Evolutionary conservation across 1,139 yeast genomes (phyloP), one percentile per base, ranked within the genome.

Genomic region (Wickerhamomyces sp.): DNA sequence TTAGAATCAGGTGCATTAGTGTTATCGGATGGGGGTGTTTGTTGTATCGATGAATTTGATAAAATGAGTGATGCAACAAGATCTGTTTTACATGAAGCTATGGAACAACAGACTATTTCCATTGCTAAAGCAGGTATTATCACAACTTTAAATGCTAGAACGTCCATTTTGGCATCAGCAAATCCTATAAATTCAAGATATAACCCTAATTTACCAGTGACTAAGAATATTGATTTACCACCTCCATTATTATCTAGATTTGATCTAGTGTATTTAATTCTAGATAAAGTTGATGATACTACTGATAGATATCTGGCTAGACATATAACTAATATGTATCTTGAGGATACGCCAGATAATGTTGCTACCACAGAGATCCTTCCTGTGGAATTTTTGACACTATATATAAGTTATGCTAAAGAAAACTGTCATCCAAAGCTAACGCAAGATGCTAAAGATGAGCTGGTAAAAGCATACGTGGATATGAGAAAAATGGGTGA

Each of bases 91-190:
- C 99, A 92, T 62, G 98, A 92, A 72, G 98, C 94, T 18, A 92
- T 92, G 98, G 98, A 92, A 69, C 98, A 92, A 62, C 98, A 92
- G 63, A 92, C 98, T 0, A 92, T 92, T 33, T 89, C 97, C 12
- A 88, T 92, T 54, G 98, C 98, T 31, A 92, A 92, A 59, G 98
- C 98, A 0, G 98, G 98, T 42, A 92, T 92, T 56, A 92, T 90
- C 57, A 92, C 98, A 13, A 92, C 98, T 0, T 71, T 92, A 46
- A 92, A 92, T 64, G 98, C 98, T 2, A 76, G 98, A 63, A 90
- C 97, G 0, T 89, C 97, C 0, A 85, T 92, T 49, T 71, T 92
- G 48, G 98, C 98, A 0, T 86, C 96, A 28, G 98, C 98, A 2
- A 92, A 92, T 62, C 98, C 98, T n/a, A 89, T 92, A 46, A 92